Conservation (phyloP, 768 basidiomycete species). For the Termitomyces eurrhizus region DNA sequence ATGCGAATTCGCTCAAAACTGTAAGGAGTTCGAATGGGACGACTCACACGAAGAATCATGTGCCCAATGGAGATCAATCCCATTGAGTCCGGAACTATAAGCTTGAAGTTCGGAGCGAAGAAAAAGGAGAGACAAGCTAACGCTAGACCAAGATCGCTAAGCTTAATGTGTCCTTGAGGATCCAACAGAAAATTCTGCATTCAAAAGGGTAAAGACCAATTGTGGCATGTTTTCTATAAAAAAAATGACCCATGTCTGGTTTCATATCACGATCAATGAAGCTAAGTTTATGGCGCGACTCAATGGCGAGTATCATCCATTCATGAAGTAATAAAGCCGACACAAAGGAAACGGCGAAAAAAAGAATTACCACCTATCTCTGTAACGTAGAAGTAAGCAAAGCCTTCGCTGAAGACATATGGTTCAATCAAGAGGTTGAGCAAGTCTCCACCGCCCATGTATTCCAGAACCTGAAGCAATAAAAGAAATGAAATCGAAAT, state of each 20-base stretch:
- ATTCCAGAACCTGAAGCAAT: conserved; percentile 73
- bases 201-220: conserved; percentile 12
- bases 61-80: conserved; percentile 93
- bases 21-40: conserved; percentile 10
- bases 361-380: conserved; percentile 53
- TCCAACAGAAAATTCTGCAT: conserved; percentile 91
- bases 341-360: conserved; percentile 9
- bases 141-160: conserved; percentile 96
- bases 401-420: conserved; percentile 87
- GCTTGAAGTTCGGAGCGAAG: neutral
- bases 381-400: conserved; percentile 90
- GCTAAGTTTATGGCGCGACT: conserved; percentile 89
- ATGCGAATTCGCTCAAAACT: conserved; percentile 12
- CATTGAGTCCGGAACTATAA: conserved; percentile 24
- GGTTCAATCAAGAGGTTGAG: conserved; percentile 93
- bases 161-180: conserved; percentile 87
- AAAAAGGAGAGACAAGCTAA: conserved; percentile 39
- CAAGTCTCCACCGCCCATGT: conserved; percentile 95
- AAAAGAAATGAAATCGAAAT: conserved; percentile 54
- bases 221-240: conserved; percentile 15
- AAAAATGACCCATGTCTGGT: conserved; percentile 62
- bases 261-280: conserved; percentile 99
- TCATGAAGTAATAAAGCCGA: conserved; percentile 12
- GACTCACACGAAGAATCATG: conserved; percentile 86
- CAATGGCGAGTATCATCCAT: conserved; percentile 92